A percentile compares a stretch with the other conserved stretches of the same genome.
These are phyloP conservation scores for Rubroboletus pulcherrimus DNA, from an alignment of 768 basidiomycete genomes.

Conservation along the genomic window DNA sequence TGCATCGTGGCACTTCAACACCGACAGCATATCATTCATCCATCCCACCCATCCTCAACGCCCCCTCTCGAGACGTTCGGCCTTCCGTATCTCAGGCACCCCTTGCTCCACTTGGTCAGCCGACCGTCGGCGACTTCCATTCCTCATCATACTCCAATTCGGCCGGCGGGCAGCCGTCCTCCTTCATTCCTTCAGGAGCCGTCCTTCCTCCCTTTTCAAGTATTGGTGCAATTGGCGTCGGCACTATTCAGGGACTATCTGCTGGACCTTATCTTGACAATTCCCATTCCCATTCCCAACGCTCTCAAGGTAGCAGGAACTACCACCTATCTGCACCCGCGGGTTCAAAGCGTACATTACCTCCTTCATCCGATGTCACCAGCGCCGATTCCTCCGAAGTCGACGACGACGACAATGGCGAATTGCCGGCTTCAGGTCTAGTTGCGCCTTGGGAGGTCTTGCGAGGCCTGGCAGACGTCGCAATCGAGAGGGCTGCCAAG, in stretches of 20 bases:
- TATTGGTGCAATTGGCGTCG: constrained; percentile 51
- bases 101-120: constrained; percentile 28
- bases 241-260: constrained; percentile 45
- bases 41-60: constrained; percentile 31
- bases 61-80: constrained; percentile 31
- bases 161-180: constrained; percentile 24
- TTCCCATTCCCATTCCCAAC: constrained; percentile 23
- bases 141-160: constrained; percentile 43
- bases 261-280: constrained; percentile 55
- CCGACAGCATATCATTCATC: constrained; percentile 27
- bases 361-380: constrained; percentile 61
- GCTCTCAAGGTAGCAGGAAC: constrained; percentile 28
- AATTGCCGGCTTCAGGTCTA: constrained; percentile 75
- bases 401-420: constrained; percentile 81
- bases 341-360: constrained; percentile 57
- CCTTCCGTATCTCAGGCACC: constrained; percentile 34
- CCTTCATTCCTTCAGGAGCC: constrained; percentile 44
- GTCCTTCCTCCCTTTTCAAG: constrained; percentile 71
- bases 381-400: constrained; percentile 80
- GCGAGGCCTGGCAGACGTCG: constrained; percentile 76
- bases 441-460: constrained; percentile 87
- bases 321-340: constrained; percentile 31
- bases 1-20: constrained; percentile 30
- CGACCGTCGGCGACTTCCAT: constrained; percentile 41
- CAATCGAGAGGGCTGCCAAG: constrained; percentile 74